These are phyloP conservation scores for Thermothelomyces thermophilus DNA, from an alignment of 2,329 filamentous ascomycete species.

Conservation along the genomic window DNA sequence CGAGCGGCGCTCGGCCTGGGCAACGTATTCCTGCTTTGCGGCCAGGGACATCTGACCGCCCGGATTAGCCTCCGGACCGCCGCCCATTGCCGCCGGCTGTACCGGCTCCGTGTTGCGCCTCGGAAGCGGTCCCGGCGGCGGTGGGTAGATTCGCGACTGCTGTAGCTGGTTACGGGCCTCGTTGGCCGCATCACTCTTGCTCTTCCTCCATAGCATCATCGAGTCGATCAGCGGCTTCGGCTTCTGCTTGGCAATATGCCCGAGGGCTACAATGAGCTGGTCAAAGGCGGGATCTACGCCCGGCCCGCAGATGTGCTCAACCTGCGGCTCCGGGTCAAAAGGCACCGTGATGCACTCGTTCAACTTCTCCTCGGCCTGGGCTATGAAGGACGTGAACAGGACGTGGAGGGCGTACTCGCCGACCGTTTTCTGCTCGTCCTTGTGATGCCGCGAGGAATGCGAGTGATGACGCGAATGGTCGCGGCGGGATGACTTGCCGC, in stretches of 20 bases:
- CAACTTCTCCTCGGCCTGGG: conserved; percentile 93
- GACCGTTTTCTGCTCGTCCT: conserved; percentile 82
- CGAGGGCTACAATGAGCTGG: conserved; percentile 85
- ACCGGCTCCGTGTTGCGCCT: conserved; percentile 70
- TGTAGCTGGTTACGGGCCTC: conserved; percentile 56
- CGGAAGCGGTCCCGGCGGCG: conserved; percentile 43
- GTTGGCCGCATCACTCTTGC: conserved; percentile 82
- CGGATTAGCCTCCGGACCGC: conserved; percentile 13
- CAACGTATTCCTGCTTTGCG: conserved; percentile 62
- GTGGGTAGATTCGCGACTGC: conserved; percentile 39
- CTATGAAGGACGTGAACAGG: conserved; percentile 94
- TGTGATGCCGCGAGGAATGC: conserved; percentile 64
- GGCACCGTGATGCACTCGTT: conserved; percentile 77
- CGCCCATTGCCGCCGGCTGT: conserved; percentile 37
- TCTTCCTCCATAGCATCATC: conserved; percentile 97
- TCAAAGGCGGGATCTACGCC: conserved; percentile 86
- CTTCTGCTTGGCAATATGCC: conserved; percentile 89
- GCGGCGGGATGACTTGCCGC: conserved; percentile 57
- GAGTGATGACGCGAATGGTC: conserved; percentile 71
- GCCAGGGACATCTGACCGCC: conserved; percentile 35
- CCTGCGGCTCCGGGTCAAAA: conserved; percentile 71
- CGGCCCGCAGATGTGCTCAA: conserved; percentile 85
- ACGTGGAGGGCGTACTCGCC: conserved; percentile 96
- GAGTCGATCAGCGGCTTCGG: conserved; percentile 94
- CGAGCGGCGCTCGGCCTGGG: conserved; percentile 78